Percentiles rank a stretch among this genome's conserved stretches.
These are phyloP conservation scores for Cyathus striatus DNA, from an alignment of 768 basidiomycete species.

Conservation along the genomic window DNA sequence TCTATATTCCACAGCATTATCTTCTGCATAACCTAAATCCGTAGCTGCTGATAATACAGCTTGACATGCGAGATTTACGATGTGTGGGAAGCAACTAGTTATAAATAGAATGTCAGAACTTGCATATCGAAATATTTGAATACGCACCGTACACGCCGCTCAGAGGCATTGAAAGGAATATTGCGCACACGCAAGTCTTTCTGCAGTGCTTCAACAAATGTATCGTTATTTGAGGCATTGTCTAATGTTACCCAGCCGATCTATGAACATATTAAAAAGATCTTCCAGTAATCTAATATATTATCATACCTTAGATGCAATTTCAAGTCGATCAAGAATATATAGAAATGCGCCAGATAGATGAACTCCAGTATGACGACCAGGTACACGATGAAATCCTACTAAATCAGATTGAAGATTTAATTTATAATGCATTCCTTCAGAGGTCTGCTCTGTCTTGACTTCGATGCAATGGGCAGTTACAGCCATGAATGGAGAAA, in stretches of 20 bases:
- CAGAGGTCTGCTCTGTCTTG: background rate
- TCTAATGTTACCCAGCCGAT: background rate
- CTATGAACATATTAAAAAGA: background rate
- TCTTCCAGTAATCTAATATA: background rate
- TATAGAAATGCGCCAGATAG: background rate
- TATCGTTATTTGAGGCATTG: conserved; percentile 1
- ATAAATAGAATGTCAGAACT: background rate
- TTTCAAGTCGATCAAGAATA: background rate
- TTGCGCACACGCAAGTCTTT: background rate
- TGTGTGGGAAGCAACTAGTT: background rate
- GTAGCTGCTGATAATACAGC: background rate
- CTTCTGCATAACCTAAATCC: background rate
- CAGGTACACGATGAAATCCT: background rate
- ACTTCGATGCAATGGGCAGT: conserved; percentile 1
- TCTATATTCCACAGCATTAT: background rate
- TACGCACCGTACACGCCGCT: background rate
- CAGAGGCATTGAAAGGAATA: background rate
- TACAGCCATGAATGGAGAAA: background rate
- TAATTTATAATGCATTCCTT: background rate
- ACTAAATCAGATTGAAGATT: background rate
- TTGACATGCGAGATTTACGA: background rate
- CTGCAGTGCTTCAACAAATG: background rate
- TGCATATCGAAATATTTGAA: background rate
- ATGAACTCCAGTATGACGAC: background rate
- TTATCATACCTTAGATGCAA: background rate